Percentiles rank a stretch among this genome's conserved stretches.
Conservation (phyloP, 345 rosid genomes). For the Arabidopsis arenosa region DNA sequence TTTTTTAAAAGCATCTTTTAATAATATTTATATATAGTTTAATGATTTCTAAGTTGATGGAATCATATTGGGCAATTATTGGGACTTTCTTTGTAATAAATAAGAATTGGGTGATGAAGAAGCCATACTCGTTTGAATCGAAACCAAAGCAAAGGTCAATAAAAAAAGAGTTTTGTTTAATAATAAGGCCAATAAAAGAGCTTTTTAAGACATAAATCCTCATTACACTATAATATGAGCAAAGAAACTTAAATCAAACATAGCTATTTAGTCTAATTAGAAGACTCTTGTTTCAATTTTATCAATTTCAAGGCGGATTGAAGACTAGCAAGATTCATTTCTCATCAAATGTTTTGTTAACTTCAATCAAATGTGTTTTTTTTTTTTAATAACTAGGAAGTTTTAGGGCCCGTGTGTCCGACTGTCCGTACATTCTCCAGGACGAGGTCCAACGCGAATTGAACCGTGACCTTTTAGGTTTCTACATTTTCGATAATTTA, state of each 20-base stretch:
- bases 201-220: conserved; percentile 8
- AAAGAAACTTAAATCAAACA: background rate
- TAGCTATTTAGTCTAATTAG: background rate
- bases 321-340: conserved; percentile 18
- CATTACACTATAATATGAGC: background rate
- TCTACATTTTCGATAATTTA: no score
- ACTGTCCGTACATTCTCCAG: no score
- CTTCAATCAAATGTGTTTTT: background rate
- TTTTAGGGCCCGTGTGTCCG: no score
- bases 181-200: conserved; percentile 16
- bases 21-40: conserved; percentile 14
- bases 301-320: background rate
- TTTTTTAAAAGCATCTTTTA: conserved; percentile 27
- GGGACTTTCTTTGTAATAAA: conserved; percentile 13
- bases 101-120: conserved; percentile 31
- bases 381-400: no score
- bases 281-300: background rate
- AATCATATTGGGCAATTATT: conserved; percentile 36
- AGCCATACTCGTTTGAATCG: conserved; percentile 39
- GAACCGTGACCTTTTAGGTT: no score
- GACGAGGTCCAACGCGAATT: no score
- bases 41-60: conserved; percentile 32
- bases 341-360: background rate
- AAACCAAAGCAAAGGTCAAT: conserved; percentile 43
- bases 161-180: conserved; percentile 13